Conservation (phyloP, 495 filamentous ascomycete genomes). For the Aspergillus haitiensis region DNA sequence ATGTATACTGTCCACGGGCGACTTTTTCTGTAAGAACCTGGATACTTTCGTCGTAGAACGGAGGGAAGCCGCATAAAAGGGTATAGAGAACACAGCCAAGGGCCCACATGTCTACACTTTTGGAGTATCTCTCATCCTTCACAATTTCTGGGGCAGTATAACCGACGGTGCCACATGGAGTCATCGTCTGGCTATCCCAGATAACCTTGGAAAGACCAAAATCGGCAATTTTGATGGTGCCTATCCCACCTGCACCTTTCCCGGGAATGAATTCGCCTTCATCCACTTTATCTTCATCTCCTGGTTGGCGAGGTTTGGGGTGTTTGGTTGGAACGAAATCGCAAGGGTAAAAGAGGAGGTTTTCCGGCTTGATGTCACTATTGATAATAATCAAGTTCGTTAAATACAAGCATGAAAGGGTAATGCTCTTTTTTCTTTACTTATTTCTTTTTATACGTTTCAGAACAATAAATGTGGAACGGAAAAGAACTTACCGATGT, state of each 20-base stretch:
- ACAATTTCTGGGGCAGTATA: conserved; percentile 99
- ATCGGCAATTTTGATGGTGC: conserved; percentile 93
- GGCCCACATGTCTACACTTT: conserved; percentile 99
- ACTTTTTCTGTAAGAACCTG: conserved; percentile 97
- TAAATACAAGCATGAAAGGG: too few species aligned
- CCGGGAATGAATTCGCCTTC: conserved; percentile 91
- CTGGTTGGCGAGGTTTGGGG: conserved; percentile 73
- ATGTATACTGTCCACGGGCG: conserved; percentile 93
- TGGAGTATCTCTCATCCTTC: conserved; percentile 97
- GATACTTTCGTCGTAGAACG: conserved; percentile 98
- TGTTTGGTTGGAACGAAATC: conserved; percentile 76
- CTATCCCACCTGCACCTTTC: conserved; percentile 88
- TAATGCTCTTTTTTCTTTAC: too few species aligned
- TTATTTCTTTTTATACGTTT: too few species aligned
- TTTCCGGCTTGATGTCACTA: conserved; percentile 99
- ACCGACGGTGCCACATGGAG: conserved; percentile 94
- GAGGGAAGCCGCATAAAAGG: conserved; percentile 92
- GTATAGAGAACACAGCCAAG: conserved; percentile 97
- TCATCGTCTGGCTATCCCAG: conserved; percentile 99
- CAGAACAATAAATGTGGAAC: background rate
- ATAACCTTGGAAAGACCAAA: conserved; percentile 97
- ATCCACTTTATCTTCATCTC: conserved; percentile 96
- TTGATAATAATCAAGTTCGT: background rate
- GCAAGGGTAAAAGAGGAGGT: conserved; percentile 87
- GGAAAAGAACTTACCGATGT: conserved; percentile 71